Evolutionary conservation across 257 asterid species (phyloP).

Genomic region (Osmanthus fragrans): DNA sequence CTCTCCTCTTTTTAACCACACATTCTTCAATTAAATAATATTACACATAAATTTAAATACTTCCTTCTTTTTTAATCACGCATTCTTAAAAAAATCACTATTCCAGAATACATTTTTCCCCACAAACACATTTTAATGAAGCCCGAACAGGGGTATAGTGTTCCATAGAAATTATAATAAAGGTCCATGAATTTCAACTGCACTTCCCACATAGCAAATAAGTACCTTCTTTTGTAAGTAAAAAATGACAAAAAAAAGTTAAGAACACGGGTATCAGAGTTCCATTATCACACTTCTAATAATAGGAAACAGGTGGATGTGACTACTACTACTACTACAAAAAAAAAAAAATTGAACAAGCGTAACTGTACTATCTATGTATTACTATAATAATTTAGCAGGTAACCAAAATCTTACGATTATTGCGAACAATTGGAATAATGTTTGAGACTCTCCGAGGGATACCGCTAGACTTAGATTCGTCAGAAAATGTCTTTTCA

Average conservation of each 20-base stretch:
- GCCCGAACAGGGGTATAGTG: too few relatives aligned
- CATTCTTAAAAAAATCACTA: too few relatives aligned
- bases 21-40: too few relatives aligned
- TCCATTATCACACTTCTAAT: constrained; percentile 8
- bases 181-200: neutral
- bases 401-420: constrained; percentile 57
- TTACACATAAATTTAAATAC: too few relatives aligned
- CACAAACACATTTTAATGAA: too few relatives aligned
- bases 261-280: constrained; percentile 2
- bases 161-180: neutral
- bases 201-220: neutral
- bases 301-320: neutral
- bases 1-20: too few relatives aligned
- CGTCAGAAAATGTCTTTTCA: constrained; percentile 32
- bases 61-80: too few relatives aligned
- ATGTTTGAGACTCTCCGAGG: constrained; percentile 89
- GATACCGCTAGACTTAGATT: constrained; percentile 27
- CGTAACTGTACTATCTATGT: constrained; percentile 2
- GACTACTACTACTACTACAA: too few relatives aligned
- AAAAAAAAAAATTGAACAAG: neutral
- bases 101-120: too few relatives aligned
- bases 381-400: constrained; percentile 1
- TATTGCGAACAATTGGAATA: constrained; percentile 52
- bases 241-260: neutral
- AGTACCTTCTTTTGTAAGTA: neutral